These are phyloP conservation scores for Hypoxylon sp. DNA, from an alignment of 2,329 filamentous ascomycete genomes.

Conservation along the genomic window DNA sequence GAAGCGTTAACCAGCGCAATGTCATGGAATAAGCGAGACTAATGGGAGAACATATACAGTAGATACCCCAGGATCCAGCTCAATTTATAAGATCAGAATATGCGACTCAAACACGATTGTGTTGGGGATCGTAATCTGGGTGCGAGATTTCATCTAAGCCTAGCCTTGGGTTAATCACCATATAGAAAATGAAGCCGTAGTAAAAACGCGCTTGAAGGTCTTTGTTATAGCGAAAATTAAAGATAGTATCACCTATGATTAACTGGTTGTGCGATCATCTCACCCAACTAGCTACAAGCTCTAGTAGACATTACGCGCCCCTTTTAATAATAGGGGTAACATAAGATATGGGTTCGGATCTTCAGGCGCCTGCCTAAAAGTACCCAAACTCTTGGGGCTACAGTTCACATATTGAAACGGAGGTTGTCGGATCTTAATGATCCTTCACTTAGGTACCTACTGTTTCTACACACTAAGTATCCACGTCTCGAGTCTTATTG, in stretches of 20 bases:
- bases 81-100: neutral
- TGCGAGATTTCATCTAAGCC: neutral
- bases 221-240: neutral
- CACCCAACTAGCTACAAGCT: neutral
- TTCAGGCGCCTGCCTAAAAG: neutral
- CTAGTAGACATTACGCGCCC: neutral
- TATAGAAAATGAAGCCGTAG: neutral
- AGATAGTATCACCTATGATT: neutral
- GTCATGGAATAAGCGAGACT: neutral
- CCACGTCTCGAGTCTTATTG: neutral
- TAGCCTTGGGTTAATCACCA: neutral
- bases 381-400: neutral
- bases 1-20: neutral
- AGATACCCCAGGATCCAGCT: neutral
- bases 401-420: neutral
- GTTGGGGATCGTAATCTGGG: neutral
- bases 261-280: neutral
- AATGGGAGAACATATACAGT: neutral
- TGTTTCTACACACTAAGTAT: neutral
- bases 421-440: neutral
- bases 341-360: neutral
- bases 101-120: neutral
- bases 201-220: neutral
- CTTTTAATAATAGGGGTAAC: neutral
- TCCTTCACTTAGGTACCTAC: neutral